Conservation (phyloP, 192 early-diverging fungal species). For the Coemansia sp. region DNA sequence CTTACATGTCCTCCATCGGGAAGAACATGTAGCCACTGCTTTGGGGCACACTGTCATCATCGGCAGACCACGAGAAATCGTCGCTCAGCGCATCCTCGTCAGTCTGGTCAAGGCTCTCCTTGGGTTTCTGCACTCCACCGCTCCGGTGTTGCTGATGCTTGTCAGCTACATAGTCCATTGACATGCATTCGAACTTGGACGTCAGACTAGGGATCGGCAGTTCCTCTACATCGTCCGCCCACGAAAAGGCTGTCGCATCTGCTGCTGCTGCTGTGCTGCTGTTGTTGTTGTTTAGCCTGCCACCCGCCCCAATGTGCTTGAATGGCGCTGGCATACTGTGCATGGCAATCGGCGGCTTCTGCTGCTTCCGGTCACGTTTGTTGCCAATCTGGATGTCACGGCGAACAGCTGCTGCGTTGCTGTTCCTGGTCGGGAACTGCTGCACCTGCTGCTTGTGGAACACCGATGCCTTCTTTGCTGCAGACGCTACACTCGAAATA, state of each 20-base stretch:
- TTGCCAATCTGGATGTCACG: neutral
- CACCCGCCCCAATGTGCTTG: constrained; percentile 12
- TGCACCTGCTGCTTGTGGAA: neutral
- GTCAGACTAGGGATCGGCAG: constrained; percentile 46
- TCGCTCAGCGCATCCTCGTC: constrained; percentile 49
- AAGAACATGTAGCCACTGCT: constrained; percentile 3
- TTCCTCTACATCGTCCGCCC: constrained; percentile 57
- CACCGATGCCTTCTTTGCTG: neutral
- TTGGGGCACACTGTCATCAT: constrained; percentile 21
- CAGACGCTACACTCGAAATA: neutral
- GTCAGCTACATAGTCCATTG: neutral
- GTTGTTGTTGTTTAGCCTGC: neutral
- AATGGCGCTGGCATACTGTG: constrained; percentile 41
- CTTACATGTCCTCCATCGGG: constrained; percentile 2
- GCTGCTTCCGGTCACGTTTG: neutral
- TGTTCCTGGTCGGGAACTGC: neutral
- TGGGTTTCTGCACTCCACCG: neutral
- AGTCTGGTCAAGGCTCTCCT: constrained; percentile 8
- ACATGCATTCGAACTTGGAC: constrained; percentile 12
- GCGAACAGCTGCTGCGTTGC: neutral
- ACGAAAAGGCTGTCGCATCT: constrained; percentile 32
- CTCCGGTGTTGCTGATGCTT: constrained; percentile 10
- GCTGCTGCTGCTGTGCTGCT: neutral
- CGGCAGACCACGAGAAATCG: constrained; percentile 42
- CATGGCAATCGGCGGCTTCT: constrained; percentile 21